Evolutionary conservation across 805 yeast genomes (phyloP).

Genomic region (Saccharomyces cerevisiae): DNA sequence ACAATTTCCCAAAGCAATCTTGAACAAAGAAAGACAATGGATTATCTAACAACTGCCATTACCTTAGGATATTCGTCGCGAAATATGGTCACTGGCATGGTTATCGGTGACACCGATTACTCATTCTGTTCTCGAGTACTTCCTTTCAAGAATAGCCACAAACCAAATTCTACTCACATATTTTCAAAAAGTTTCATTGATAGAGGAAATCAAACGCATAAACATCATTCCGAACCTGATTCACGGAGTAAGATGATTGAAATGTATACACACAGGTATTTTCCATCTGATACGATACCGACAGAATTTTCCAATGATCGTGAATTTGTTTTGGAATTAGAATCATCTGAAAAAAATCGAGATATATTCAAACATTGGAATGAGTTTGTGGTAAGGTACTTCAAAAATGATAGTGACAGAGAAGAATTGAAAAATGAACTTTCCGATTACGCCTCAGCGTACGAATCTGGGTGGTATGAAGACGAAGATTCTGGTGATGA

Average conservation of each 20-base stretch:
- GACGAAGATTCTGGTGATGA: constrained; percentile 40
- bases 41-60: constrained; percentile 13
- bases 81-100: constrained; percentile 19
- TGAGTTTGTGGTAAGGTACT: constrained; percentile 24
- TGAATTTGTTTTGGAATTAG: constrained; percentile 9
- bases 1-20: constrained; percentile 11
- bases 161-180: constrained; percentile 7
- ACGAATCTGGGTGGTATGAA: constrained; percentile 44
- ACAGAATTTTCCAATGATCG: constrained; percentile 9
- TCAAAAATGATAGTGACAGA: constrained; percentile 39
- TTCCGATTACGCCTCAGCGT: constrained; percentile 37
- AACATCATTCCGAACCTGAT: not conserved
- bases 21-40: constrained; percentile 16
- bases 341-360: constrained; percentile 24
- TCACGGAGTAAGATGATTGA: constrained; percentile 1
- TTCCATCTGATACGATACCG: constrained; percentile 26
- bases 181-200: constrained; percentile 17
- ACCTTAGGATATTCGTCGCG: constrained; percentile 17
- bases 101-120: constrained; percentile 9
- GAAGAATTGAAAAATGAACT: constrained; percentile 46
- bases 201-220: constrained; percentile 6
- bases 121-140: constrained; percentile 17
- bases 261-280: constrained; percentile 15
- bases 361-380: constrained; percentile 27
- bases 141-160: constrained; percentile 4